Base-by-base conservation (phyloP, 352 stramenopile genomes). In the Globisporangium carolinianum region DNA sequence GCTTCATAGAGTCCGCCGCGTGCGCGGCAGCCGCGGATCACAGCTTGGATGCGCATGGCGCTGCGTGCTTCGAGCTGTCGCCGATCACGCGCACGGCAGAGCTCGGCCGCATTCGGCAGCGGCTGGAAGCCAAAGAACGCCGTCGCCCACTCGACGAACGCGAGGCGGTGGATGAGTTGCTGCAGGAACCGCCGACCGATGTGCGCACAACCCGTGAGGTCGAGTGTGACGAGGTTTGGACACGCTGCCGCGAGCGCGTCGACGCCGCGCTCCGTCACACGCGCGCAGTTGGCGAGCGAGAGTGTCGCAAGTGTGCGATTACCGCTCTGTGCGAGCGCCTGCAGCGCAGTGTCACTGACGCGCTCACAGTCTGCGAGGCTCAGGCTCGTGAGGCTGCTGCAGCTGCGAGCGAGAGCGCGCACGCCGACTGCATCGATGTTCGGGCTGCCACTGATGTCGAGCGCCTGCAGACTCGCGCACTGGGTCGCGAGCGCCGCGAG, bases 111-210 rank as follows among this genome's bases (percentile, higher is more conserved):
- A 53, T 96, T 89, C 7, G 85, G 83, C 4, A 93, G 68, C 6
- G 87, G 86, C 57, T 93, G 77, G 48, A 89, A 94, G n/a, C 87
- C 88, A 47, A 94, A 87, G 60, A 91, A 95, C 12, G 59, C 73
- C n/a, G 61, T 74, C 3, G 86, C 79, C 72, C 80, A 90, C 55
- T 97, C 79, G 36, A 95, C 87, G 51, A 95, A 93, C 54, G 75
- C 75, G 36, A 97, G 80, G 47, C 79, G 76, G 7, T 72, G 60
- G 42, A 94, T 71, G 14, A 95, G 65, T 18, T 68, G 60, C 50
- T 93, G 83, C 1, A 96, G 62, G 49, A 94, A 95, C 0, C 75
- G 66, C 17, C 85, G 71, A 1, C 83, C 72, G 53, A 97, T 80
- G 35, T 78, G 67, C 15, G 65, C 66, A 62, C 87, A 96, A 32